phyloP scores from a whole-genome alignment of 192 early-diverging fungal species.

The Phlyctochytrium planicorne region DNA sequence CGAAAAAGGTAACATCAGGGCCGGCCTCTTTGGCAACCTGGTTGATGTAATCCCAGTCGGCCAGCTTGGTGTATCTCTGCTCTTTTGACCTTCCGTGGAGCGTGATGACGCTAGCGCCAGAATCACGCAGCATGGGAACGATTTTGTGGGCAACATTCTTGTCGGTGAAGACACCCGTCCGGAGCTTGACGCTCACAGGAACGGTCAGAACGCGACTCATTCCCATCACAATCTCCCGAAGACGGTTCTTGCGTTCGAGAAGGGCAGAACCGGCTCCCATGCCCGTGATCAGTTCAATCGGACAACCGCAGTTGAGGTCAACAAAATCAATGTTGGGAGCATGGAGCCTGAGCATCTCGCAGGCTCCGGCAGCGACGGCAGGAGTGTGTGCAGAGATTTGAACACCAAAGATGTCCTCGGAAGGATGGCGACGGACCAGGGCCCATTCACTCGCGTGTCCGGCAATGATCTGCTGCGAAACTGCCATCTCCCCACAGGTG shows the following conservation, averaged over 20 bases:
- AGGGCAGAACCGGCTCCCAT: constrained; percentile 83
- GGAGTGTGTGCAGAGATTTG: constrained; percentile 75
- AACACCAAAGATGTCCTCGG: constrained; percentile 91
- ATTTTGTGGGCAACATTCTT: constrained; percentile 70
- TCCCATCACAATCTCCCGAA: constrained; percentile 75
- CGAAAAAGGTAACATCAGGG: constrained; percentile 58
- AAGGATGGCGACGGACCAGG: constrained; percentile 75
- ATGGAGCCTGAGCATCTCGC: constrained; percentile 63
- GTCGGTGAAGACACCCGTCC: constrained; percentile 70
- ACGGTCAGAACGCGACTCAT: constrained; percentile 69
- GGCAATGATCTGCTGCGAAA: constrained; percentile 35
- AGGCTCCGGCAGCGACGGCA: constrained; percentile 55
- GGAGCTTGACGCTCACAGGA: constrained; percentile 88
- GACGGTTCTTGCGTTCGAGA: constrained; percentile 60
- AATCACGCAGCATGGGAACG: constrained; percentile 63
- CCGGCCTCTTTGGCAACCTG: constrained; percentile 38
- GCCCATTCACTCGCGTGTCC: constrained; percentile 70
- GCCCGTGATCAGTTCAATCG: constrained; percentile 83
- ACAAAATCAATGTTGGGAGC: constrained; percentile 84
- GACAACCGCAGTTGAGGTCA: constrained; percentile 94
- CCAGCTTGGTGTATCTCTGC: constrained; percentile 86
- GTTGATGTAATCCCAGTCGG: constrained; percentile 92
- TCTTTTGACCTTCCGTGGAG: constrained; percentile 90
- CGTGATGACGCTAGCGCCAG: constrained; percentile 66
- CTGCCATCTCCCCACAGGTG: constrained; percentile 95